Conservation (phyloP, 2,329 filamentous ascomycete genomes). For the Zymoseptoria tritici region DNA sequence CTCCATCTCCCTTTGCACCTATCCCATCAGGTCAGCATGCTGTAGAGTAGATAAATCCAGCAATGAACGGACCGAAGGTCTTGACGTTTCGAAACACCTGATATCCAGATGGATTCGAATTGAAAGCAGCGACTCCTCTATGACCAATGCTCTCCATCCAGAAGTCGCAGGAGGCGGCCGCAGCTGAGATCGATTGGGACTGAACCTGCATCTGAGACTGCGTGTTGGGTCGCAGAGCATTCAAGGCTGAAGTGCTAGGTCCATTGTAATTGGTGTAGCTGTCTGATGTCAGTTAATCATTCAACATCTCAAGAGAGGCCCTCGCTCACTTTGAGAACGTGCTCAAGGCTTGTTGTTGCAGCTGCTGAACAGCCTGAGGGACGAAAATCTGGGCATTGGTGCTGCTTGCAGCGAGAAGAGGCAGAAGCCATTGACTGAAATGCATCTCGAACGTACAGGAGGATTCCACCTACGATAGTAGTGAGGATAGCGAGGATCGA, state of each 20-base stretch:
- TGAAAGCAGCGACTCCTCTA: slow-evolving; percentile 44
- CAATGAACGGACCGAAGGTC: slow-evolving; percentile 31
- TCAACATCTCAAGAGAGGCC: not conserved
- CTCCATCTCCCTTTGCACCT: slow-evolving; percentile 36
- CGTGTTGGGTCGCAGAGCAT: not conserved
- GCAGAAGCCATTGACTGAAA: not conserved
- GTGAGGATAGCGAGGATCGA: not conserved
- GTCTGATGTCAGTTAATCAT: not conserved
- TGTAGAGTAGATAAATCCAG: not conserved
- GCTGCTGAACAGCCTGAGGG: not conserved
- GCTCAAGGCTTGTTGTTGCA: not conserved
- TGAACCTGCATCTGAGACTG: slow-evolving; percentile 1
- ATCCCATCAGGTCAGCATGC: not conserved
- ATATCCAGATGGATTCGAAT: slow-evolving; percentile 35
- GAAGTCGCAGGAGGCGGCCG: slow-evolving; percentile 20
- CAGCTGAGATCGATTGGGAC: not conserved
- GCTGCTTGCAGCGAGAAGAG: not conserved
- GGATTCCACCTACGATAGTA: not conserved
- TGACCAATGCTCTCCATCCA: slow-evolving; percentile 42
- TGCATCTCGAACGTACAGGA: not conserved
- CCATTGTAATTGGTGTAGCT: slow-evolving; percentile 4
- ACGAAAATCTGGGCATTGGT: not conserved
- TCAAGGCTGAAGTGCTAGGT: not conserved
- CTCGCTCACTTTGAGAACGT: not conserved
- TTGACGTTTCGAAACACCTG: slow-evolving; percentile 44